Evolutionary conservation across 139 green algal genomes (phyloP).

Genomic region (Chlamydomonas sp.): DNA sequence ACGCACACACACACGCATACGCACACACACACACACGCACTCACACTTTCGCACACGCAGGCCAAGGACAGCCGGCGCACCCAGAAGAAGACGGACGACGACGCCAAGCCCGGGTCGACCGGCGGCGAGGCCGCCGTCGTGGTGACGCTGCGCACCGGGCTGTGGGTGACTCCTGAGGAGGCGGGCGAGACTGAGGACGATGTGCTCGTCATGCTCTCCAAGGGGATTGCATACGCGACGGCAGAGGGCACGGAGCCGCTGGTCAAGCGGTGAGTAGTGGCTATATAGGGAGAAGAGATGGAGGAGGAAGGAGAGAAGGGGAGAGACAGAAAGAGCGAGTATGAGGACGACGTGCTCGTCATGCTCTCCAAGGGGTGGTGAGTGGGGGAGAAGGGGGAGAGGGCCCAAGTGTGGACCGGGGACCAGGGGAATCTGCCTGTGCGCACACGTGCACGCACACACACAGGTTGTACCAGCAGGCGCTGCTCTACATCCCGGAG

Average conservation of each 20-base stretch:
- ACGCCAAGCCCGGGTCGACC: no score
- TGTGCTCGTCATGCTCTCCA: constrained; percentile 44
- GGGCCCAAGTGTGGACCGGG: no score
- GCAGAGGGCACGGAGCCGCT: constrained; percentile 21
- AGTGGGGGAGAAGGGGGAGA: no score
- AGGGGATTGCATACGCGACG: constrained; percentile 37
- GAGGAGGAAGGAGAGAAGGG: no score
- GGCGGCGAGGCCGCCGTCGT: no score
- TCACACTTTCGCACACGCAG: no score
- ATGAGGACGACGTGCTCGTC: constrained; percentile 41
- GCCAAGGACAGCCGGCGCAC: constrained; percentile 1
- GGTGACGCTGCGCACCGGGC: constrained; percentile 20
- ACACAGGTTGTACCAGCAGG: constrained; percentile 13
- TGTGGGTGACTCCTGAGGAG: constrained; percentile 31
- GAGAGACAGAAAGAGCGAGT: no score
- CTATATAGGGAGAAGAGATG: no score
- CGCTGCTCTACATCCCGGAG: constrained; percentile 41
- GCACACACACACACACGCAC: no score
- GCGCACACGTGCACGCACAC: no score
- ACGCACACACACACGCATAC: no score
- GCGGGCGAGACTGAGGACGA: constrained; percentile 33
- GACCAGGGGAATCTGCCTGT: no score
- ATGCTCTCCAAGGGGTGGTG: constrained; percentile 45
- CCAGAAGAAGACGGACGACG: constrained; percentile 16
- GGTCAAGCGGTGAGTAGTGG: constrained; percentile 39